phyloP scores from a whole-genome alignment of 2,329 filamentous ascomycete genomes.

The Penicillium aurantiogriseum region DNA sequence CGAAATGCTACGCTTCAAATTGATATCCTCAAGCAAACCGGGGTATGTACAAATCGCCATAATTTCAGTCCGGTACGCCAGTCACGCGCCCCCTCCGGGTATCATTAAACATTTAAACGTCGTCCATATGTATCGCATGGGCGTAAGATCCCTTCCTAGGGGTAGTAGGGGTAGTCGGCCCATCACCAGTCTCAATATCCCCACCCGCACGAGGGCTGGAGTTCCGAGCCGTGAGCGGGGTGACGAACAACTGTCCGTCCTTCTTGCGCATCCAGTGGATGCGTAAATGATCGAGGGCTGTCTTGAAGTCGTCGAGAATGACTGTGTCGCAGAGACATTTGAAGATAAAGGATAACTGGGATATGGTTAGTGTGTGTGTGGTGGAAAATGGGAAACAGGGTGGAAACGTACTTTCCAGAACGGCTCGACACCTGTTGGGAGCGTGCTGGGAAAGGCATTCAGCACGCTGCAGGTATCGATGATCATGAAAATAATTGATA shows the following conservation, averaged over 20 bases:
- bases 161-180: neutral
- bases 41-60: neutral
- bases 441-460: conserved; percentile 40
- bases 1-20: neutral
- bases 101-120: neutral
- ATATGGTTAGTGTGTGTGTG: neutral
- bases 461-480: conserved; percentile 62
- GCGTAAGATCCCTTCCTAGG: neutral
- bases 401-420: conserved; percentile 55
- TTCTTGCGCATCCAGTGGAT: conserved; percentile 35
- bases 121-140: neutral
- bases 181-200: neutral
- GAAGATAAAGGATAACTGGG: conserved; percentile 57
- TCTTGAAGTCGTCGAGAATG: conserved; percentile 68
- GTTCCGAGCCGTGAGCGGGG: neutral
- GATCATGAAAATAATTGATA: conserved; percentile 61
- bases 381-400: neutral
- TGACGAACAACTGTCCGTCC: conserved; percentile 12
- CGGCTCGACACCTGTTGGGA: conserved; percentile 60
- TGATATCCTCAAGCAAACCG: neutral
- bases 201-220: neutral
- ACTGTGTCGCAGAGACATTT: conserved; percentile 67
- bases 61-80: neutral
- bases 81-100: neutral
- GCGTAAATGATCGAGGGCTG: conserved; percentile 46